A percentile compares a stretch with the other conserved stretches of the same genome.
phyloP scores from a whole-genome alignment of 768 basidiomycete genomes.

The Phylloporus scabripes region DNA sequence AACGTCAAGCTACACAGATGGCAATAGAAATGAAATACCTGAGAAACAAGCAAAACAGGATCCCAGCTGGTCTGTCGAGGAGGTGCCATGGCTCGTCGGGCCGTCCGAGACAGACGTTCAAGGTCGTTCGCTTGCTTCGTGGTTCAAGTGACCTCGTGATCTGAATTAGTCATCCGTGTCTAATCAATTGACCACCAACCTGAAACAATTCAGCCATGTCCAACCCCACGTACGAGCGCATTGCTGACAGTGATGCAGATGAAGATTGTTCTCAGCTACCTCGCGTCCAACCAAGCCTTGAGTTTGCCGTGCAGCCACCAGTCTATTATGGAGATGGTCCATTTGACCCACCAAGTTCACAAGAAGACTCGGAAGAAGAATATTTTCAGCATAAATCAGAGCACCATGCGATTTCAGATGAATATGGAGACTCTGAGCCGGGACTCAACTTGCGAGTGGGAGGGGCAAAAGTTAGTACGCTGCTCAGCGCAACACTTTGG shows the following conservation, averaged over 20 bases:
- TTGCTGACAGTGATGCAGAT: conserved; percentile 24
- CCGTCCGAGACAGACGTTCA: not conserved
- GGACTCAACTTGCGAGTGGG: conserved; percentile 34
- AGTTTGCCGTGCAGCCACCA: conserved; percentile 24
- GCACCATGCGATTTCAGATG: conserved; percentile 3
- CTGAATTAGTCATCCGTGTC: conserved; percentile 6
- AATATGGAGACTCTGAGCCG: conserved; percentile 21
- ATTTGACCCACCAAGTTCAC: conserved; percentile 77
- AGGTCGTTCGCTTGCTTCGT: not conserved
- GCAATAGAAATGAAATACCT: conserved; percentile 41
- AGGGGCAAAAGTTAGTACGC: conserved; percentile 31
- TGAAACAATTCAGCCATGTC: conserved; percentile 19
- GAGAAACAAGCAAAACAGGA: conserved; percentile 80
- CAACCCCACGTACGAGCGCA: conserved; percentile 25
- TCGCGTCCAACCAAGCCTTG: conserved; percentile 2
- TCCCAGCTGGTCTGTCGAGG: conserved; percentile 69
- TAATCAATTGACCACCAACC: conserved; percentile 2
- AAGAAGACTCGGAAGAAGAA: conserved; percentile 52
- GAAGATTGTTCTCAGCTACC: conserved; percentile 10
- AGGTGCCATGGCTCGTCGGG: conserved; percentile 29
- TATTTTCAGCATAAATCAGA: conserved; percentile 43
- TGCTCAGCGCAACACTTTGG: not conserved
- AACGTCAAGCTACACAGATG: not conserved
- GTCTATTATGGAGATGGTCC: conserved; percentile 71
- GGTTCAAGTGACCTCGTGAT: conserved; percentile 16